A percentile compares a stretch with the other conserved stretches of the same genome.
phyloP scores from a whole-genome alignment of 495 filamentous ascomycete genomes.

The Penicillium canescens region DNA sequence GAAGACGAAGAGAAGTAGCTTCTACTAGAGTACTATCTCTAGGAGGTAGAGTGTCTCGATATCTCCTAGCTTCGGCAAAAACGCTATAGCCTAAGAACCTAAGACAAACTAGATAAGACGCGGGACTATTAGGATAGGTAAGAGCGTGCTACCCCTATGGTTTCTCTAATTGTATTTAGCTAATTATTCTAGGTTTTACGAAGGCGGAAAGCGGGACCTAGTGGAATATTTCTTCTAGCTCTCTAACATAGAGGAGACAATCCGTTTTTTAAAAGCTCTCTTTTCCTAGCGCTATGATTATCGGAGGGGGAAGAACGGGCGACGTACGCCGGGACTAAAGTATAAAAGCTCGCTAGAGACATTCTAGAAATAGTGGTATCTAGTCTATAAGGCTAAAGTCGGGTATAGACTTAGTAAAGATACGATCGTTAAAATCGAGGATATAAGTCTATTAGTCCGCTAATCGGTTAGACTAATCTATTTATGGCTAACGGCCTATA shows the following conservation, averaged over 20 bases:
- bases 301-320: constrained; percentile 30
- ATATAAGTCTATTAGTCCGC: constrained; percentile 9
- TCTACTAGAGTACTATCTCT: constrained; percentile 21
- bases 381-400: constrained; percentile 26
- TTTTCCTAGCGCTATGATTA: constrained; percentile 30
- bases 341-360: constrained; percentile 32
- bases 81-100: constrained; percentile 26
- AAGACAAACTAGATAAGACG: constrained; percentile 26
- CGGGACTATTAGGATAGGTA: constrained; percentile 26
- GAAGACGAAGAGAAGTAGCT: constrained; percentile 31
- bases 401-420: constrained; percentile 26
- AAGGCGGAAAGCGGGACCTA: constrained; percentile 17
- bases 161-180: constrained; percentile 8
- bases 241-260: constrained; percentile 28
- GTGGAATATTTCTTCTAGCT: constrained; percentile 22
- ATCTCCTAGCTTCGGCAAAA: constrained; percentile 30
- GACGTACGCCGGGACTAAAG: constrained; percentile 26
- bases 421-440: constrained; percentile 21
- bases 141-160: constrained; percentile 2
- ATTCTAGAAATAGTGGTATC: constrained; percentile 41
- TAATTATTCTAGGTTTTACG: constrained; percentile 22
- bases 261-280: constrained; percentile 32
- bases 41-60: constrained; percentile 28
- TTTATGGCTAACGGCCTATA: constrained; percentile 13
- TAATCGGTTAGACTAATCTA: too few relatives aligned